Evolutionary conservation across 2,329 filamentous ascomycete genomes (phyloP), one percentile per base, ranked within the genome.

Genomic region (Neonectria punicea): DNA sequence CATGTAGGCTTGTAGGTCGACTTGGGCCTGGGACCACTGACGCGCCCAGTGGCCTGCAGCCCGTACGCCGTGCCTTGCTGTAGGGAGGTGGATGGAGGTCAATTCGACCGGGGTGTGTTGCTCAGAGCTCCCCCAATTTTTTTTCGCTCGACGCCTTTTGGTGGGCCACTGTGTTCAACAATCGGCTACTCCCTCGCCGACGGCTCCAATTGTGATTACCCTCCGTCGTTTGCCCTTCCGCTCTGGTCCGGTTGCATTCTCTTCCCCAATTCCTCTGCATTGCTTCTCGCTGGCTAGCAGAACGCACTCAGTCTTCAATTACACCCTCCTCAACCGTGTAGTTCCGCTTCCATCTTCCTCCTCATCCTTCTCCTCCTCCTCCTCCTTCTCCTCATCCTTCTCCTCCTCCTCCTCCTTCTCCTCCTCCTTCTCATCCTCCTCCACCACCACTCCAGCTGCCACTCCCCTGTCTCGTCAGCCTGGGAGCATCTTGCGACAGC

Each of bases 141-240:
- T 76, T 71, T 56, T 73, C 70, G 61, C 65, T 72, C 66, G 72
- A 70, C 70, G 73, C 67, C 73, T 74, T 74, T 69, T 74, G 72
- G 77, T 79, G 77, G 77, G 76, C 69, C 76, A 25, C 16, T 58
- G 70, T 46, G 76, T 79, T 79, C 77, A 79, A 79, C 77, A 78
- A 78, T 78, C 75, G 70, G 74, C 60, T 68, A 59, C 63, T 69
- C 72, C 70, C 69, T 75, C 72, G 69, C 54, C 61, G 71, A 67
- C 61, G 70, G 68, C 55, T 72, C 70, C 68, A 74, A 66, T 71
- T 65, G 73, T 73, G 62, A 73, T 73, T 74, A 74, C 73, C 71
- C 59, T 66, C 61, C 39, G 39, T 43, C n/a, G 39, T 43, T 43
- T 56, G 61, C 51, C 59, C 63, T 51, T 36, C 50, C 43, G 44